These are phyloP conservation scores for Ceratobasidium sp. DNA, from an alignment of 1,284 basidiomycete species.

Conservation along the genomic window DNA sequence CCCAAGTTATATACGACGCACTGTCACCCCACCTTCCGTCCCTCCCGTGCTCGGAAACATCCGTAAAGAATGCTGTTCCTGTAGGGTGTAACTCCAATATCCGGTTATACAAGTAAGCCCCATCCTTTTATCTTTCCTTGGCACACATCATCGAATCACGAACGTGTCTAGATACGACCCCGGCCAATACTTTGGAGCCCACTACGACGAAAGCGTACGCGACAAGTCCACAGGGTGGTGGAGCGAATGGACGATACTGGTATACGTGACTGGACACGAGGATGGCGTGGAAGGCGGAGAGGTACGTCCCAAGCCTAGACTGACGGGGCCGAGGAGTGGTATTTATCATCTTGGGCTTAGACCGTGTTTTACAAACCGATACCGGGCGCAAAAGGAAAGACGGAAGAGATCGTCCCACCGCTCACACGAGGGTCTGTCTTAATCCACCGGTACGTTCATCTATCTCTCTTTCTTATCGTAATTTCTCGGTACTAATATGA, in stretches of 20 bases:
- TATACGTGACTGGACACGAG: constrained; percentile 79
- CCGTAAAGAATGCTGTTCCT: constrained; percentile 18
- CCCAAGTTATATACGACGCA: constrained; percentile 65
- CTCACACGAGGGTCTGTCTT: constrained; percentile 76
- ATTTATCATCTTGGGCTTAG: constrained; percentile 54
- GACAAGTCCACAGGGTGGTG: constrained; percentile 51
- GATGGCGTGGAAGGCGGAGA: constrained; percentile 82
- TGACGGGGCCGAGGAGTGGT: not conserved
- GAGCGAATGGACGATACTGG: constrained; percentile 84
- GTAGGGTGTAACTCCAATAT: constrained; percentile 75
- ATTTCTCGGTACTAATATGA: constrained; percentile 12
- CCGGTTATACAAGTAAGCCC: constrained; percentile 75
- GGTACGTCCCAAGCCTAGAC: constrained; percentile 56
- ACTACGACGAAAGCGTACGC: constrained; percentile 80
- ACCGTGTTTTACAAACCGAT: constrained; percentile 79
- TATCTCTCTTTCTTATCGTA: not conserved
- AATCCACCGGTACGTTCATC: constrained; percentile 71
- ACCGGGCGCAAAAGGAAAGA: constrained; percentile 57
- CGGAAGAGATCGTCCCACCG: constrained; percentile 69
- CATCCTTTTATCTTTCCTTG: not conserved
- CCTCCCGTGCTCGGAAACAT: constrained; percentile 63
- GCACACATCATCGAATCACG: constrained; percentile 50
- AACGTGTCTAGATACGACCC: constrained; percentile 68
- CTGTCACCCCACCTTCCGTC: constrained; percentile 72
- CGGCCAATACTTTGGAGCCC: constrained; percentile 76